Base-by-base conservation (phyloP, 805 yeast genomes). In the Schwanniomyces sp. region DNA sequence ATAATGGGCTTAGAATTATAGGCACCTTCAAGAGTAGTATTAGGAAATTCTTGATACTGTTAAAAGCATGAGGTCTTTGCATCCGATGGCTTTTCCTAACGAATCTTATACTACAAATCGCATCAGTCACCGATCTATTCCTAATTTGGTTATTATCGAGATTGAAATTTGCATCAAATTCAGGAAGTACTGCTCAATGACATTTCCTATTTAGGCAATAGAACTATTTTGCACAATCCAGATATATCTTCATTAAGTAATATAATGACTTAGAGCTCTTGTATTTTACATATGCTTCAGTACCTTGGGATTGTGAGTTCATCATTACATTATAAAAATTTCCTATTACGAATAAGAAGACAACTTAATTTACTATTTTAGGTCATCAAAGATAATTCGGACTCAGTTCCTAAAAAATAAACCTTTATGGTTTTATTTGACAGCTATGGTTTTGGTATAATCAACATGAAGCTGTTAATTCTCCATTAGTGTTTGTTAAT, bases 151-250 rank as follows among this genome's bases (percentile, higher is more conserved):
- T 34, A 32, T 16, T 17, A 18, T 39, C 34, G 25, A 39, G 40
- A 40, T 40, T 18, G 18, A 26, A 37, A 37, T 24, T 38, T 26
- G 29, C 41, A 27, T 37, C 30, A 36, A 28, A 25, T 25, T n/a
- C 28, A 36, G 21, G 25, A 36, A 12, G 8, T 14, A 5, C 16
- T 18, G 5, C 16, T 28, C 37, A 41, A 41, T 41, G 8, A 36
- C 51, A 51, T 52, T 57, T 32, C 62, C 61, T 40, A 38, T 49
- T 53, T 49, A 48, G 62, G 62, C 25, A 55, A 52, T 43, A 50
- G 47, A 44, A 48, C n/a, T 26, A 25, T 12, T 18, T 14, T 18
- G 26, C 29, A n/a, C 2, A 12, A 10, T 10, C 21, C 26, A 18
- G 25, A 21, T 39, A 8, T 25, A 14, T 3, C 41, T 26, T n/a